These are phyloP conservation scores for Rugonectria rugulosa DNA, from an alignment of 2,329 filamentous ascomycete species.

Conservation along the genomic window DNA sequence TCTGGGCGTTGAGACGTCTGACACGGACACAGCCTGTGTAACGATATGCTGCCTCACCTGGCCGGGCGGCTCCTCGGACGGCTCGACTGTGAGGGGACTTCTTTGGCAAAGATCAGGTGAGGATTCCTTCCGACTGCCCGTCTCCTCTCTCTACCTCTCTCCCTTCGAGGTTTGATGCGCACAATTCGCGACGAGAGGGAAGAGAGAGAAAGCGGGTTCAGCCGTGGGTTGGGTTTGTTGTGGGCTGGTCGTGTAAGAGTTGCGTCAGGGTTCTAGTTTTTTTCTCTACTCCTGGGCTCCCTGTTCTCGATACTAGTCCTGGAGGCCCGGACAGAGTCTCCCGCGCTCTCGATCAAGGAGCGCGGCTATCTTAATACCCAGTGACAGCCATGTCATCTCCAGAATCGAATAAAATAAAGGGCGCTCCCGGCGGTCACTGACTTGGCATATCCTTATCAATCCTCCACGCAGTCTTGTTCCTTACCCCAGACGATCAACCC, in stretches of 20 bases:
- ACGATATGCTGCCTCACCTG: too few species aligned
- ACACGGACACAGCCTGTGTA: neutral
- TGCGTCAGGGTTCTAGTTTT: conserved; percentile 23
- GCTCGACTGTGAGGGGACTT: neutral
- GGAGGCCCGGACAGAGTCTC: neutral
- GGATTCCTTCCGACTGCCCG: neutral
- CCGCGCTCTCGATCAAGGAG: neutral
- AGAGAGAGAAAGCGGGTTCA: neutral
- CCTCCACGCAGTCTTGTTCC: neutral
- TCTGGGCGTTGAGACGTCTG: conserved; percentile 9
- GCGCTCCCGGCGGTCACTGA: conserved; percentile 1
- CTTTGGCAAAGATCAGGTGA: neutral
- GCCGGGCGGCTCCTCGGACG: neutral
- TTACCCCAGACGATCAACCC: conserved; percentile 36
- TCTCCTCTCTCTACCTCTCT: neutral
- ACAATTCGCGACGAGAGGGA: neutral
- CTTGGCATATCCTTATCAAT: conserved; percentile 6
- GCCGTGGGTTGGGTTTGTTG: conserved; percentile 3
- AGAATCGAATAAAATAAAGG: conserved; percentile 11
- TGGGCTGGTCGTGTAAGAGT: conserved; percentile 24
- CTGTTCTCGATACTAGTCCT: neutral
- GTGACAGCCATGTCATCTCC: neutral
- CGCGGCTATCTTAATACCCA: neutral
- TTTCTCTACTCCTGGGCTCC: neutral
- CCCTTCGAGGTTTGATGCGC: neutral